Conservation (phyloP, 768 basidiomycete species). For the Suillus weaverae region DNA sequence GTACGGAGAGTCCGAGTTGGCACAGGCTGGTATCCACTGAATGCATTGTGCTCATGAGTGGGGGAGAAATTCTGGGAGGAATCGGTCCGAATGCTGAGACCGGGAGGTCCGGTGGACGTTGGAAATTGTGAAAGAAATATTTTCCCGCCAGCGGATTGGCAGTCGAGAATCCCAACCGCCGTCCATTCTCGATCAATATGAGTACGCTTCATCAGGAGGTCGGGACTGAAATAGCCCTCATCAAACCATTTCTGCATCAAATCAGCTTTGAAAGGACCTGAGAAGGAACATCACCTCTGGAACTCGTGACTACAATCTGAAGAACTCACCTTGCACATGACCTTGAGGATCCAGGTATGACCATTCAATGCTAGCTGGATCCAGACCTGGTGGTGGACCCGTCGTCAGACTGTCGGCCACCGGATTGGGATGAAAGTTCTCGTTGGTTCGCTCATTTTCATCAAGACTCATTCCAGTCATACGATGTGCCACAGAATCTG, state of each 20-base stretch:
- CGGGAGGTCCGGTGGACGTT: slow-evolving; percentile 49
- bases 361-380: slow-evolving; percentile 75
- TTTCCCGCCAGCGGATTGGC: slow-evolving; percentile 51
- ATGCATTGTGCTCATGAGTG: slow-evolving; percentile 36
- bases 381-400: slow-evolving; percentile 49
- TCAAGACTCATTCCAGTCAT: slow-evolving; percentile 20
- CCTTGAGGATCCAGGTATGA: slow-evolving; percentile 91
- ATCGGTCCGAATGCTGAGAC: slow-evolving; percentile 49
- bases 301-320: background rate
- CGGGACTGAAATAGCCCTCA: slow-evolving; percentile 82
- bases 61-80: slow-evolving; percentile 47
- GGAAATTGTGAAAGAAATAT: slow-evolving; percentile 61
- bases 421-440: slow-evolving; percentile 11
- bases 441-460: slow-evolving; percentile 10
- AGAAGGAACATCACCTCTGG: background rate
- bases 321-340: slow-evolving; percentile 76
- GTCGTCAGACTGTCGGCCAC: slow-evolving; percentile 17
- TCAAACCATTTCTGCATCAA: slow-evolving; percentile 95
- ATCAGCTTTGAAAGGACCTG: slow-evolving; percentile 87
- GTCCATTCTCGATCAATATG: slow-evolving; percentile 68
- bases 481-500: slow-evolving; percentile 11
- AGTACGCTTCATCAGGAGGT: slow-evolving; percentile 84
- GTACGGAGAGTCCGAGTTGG: slow-evolving; percentile 60
- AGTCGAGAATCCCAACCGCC: slow-evolving; percentile 58
- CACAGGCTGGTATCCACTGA: slow-evolving; percentile 63